Conservation (phyloP, 768 basidiomycete genomes). For the Hemileccinum rubropunctum region DNA sequence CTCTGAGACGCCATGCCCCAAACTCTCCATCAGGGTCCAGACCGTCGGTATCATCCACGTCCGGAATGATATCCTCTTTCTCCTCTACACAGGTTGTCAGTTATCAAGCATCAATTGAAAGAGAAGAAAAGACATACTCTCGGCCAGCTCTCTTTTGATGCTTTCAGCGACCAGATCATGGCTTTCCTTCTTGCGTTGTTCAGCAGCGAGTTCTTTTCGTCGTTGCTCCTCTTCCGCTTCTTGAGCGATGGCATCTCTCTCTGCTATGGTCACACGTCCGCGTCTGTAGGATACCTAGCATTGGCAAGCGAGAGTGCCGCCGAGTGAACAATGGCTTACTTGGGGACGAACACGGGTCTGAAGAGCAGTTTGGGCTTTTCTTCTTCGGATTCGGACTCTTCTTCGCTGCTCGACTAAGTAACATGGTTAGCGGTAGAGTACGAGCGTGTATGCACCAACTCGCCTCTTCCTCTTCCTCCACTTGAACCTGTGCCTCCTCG, state of each 20-base stretch:
- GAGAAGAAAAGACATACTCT: conserved; percentile 57
- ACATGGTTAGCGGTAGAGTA: conserved; percentile 16
- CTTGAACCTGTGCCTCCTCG: conserved; percentile 46
- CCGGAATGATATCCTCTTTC: conserved; percentile 76
- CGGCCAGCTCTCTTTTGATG: conserved; percentile 85
- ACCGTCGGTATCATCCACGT: conserved; percentile 95
- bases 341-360: conserved; percentile 92
- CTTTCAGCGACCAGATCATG: conserved; percentile 94
- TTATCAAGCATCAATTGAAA: background rate
- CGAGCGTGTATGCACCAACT: conserved; percentile 14
- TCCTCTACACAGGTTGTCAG: conserved; percentile 59
- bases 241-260: conserved; percentile 62
- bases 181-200: conserved; percentile 82
- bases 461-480: conserved; percentile 38
- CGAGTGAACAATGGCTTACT: conserved; percentile 50
- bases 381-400: conserved; percentile 74
- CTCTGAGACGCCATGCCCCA: conserved; percentile 93
- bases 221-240: conserved; percentile 74
- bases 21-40: conserved; percentile 88
- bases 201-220: conserved; percentile 70
- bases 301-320: conserved; percentile 1
- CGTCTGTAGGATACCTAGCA: conserved; percentile 45
- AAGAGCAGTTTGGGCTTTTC: conserved; percentile 74
- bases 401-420: conserved; percentile 82
- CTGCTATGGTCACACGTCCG: conserved; percentile 68